phyloP scores from a whole-genome alignment of 106 monocot genomes.

The Alisma plantagoaquatica region DNA sequence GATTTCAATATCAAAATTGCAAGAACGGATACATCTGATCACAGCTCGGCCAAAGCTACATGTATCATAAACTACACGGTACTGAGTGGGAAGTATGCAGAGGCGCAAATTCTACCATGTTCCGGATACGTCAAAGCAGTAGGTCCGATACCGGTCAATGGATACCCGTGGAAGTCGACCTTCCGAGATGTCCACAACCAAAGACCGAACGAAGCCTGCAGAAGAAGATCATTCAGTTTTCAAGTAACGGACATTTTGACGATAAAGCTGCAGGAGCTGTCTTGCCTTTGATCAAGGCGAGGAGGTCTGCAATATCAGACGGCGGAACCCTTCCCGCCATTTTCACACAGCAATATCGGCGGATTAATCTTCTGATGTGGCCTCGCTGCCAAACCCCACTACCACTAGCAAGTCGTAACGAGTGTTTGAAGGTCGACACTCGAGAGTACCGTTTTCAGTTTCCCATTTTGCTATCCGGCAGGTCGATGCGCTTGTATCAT shows the following conservation, averaged over 20 bases:
- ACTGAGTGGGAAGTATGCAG: too few relatives aligned
- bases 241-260: not conserved
- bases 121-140: conserved; percentile 22
- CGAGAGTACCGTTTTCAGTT: not conserved
- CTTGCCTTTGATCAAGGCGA: conserved; percentile 5
- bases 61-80: too few relatives aligned
- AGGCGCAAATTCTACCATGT: too few relatives aligned
- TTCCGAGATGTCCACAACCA: conserved; percentile 13
- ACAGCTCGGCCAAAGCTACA: too few relatives aligned
- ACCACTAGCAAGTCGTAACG: not conserved
- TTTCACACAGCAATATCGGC: too few relatives aligned
- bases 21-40: too few relatives aligned
- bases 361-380: too few relatives aligned
- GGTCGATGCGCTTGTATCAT: not conserved
- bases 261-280: not conserved
- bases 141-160: conserved; percentile 15
- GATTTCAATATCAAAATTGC: too few relatives aligned
- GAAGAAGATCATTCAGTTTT: not conserved
- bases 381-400: not conserved
- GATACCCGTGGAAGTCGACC: conserved; percentile 8
- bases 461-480: not conserved
- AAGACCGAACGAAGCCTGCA: conserved; percentile 19
- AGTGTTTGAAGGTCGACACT: not conserved
- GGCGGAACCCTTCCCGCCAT: not conserved
- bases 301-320: not conserved